Evolutionary conservation across 305 asterid genomes (phyloP).

Genomic region (Fraxinus ornus): DNA sequence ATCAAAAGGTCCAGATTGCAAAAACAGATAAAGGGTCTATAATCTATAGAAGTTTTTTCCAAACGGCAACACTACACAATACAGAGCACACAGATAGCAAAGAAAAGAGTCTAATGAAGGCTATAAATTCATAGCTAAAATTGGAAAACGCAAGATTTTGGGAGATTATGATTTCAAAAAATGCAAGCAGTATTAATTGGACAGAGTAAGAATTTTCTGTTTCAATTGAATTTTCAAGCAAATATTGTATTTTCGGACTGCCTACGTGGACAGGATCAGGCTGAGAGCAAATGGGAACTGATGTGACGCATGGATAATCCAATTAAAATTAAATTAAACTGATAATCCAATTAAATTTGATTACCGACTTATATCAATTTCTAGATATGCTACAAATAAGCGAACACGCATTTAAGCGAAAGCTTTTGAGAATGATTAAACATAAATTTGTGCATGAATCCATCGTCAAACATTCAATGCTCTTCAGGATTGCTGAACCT

Average conservation of each 20-base stretch:
- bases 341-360: too few relatives aligned
- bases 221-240: not conserved
- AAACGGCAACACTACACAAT: not conserved
- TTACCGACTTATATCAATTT: not conserved
- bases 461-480: not conserved
- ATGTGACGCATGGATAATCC: not conserved
- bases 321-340: too few relatives aligned
- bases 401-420: not conserved
- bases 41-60: not conserved
- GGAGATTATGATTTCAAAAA: not conserved
- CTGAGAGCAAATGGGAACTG: not conserved
- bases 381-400: not conserved
- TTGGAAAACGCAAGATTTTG: not conserved
- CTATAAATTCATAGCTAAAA: not conserved
- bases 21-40: not conserved
- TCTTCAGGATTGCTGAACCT: not conserved
- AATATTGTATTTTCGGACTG: not conserved
- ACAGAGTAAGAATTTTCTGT: not conserved
- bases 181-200: not conserved
- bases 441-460: not conserved
- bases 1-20: not conserved
- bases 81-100: not conserved
- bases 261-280: not conserved
- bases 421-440: not conserved
- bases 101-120: not conserved